Evolutionary conservation across 2,329 filamentous ascomycete genomes (phyloP).

Genomic region (Cyphellophora attinorum): DNA sequence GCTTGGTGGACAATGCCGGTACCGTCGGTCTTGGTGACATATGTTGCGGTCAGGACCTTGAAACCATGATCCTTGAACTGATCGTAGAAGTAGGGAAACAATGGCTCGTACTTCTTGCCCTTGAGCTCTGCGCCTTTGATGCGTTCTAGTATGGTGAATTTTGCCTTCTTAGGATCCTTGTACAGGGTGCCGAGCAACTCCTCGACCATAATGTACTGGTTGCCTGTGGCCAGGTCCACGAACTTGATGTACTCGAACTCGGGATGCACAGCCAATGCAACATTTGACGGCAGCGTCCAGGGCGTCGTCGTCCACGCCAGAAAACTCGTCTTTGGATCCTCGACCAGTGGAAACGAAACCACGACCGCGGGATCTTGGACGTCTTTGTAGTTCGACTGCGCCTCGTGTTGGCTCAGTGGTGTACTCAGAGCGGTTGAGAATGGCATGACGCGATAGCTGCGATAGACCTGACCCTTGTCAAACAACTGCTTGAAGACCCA

Average conservation of each 20-base stretch:
- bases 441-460: slow-evolving; percentile 78
- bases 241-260: slow-evolving; percentile 77
- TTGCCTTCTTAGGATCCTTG: slow-evolving; percentile 88
- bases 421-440: slow-evolving; percentile 80
- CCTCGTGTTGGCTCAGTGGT: slow-evolving; percentile 78
- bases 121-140: slow-evolving; percentile 69
- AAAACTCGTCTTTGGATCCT: slow-evolving; percentile 60
- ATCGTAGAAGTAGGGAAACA: slow-evolving; percentile 76
- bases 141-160: slow-evolving; percentile 67
- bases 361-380: slow-evolving; percentile 77
- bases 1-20: slow-evolving; percentile 83
- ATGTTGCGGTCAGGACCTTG: slow-evolving; percentile 65
- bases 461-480: slow-evolving; percentile 75
- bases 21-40: slow-evolving; percentile 77
- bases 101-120: slow-evolving; percentile 72
- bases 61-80: slow-evolving; percentile 74
- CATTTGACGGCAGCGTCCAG: slow-evolving; percentile 69
- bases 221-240: slow-evolving; percentile 63
- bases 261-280: slow-evolving; percentile 62
- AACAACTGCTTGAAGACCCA: slow-evolving; percentile 87
- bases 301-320: slow-evolving; percentile 80
- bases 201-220: slow-evolving; percentile 71
- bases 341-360: slow-evolving; percentile 68
- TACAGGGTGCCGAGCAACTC: slow-evolving; percentile 67
- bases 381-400: slow-evolving; percentile 83